A percentile compares a stretch with the other conserved stretches of the same genome.
Evolutionary conservation across 306 rosid genomes (phyloP).

Genomic region (Hippophae gyantsensis): DNA sequence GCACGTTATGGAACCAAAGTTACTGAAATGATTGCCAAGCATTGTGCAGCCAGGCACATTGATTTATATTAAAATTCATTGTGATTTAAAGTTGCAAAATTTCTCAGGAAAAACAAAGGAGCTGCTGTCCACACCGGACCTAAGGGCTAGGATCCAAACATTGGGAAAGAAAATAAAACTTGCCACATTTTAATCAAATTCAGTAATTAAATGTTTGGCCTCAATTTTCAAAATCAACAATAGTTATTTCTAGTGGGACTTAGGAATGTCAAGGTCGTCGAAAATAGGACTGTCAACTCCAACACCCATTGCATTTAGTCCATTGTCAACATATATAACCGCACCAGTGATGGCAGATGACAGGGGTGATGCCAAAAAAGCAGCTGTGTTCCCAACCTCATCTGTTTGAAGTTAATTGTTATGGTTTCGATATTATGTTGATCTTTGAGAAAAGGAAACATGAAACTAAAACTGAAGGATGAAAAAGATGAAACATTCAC

Average conservation of each 20-base stretch:
- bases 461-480: neutral
- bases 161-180: neutral
- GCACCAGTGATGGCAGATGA: conserved; percentile 87
- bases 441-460: neutral
- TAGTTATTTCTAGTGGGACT: conserved; percentile 19
- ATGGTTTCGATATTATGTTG: conserved; percentile 1
- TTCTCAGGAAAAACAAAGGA: conserved; percentile 6
- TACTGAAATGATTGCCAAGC: no score
- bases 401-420: conserved; percentile 39
- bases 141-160: neutral
- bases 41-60: neutral
- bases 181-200: neutral
- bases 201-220: neutral
- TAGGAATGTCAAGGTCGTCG: conserved; percentile 35
- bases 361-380: conserved; percentile 75
- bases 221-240: neutral
- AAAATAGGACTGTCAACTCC: conserved; percentile 63
- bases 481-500: conserved; percentile 21
- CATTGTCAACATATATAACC: conserved; percentile 68
- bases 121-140: neutral
- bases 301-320: conserved; percentile 88
- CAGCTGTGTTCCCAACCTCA: conserved; percentile 78
- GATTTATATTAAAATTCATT: neutral
- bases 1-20: no score
- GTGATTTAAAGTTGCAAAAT: neutral